These are phyloP conservation scores for Fusarium haematococcum DNA, from an alignment of 2,329 filamentous ascomycete genomes.

Conservation along the genomic window DNA sequence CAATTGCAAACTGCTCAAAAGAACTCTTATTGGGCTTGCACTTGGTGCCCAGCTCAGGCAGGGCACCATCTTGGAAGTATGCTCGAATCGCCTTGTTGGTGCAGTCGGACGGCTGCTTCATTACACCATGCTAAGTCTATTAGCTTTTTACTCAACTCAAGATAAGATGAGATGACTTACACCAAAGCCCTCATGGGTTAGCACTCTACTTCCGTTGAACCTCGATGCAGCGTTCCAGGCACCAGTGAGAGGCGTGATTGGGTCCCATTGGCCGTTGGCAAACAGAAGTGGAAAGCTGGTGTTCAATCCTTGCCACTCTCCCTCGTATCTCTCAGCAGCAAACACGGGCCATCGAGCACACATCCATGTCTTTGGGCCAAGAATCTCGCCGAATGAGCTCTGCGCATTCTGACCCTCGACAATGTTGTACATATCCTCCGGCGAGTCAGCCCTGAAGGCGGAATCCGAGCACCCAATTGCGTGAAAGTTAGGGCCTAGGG, in stretches of 20 bases:
- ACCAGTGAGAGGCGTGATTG: constrained; percentile 1
- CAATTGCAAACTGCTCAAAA: not conserved
- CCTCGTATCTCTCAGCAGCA: not conserved
- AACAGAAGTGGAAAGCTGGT: not conserved
- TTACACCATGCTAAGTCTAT: constrained; percentile 11
- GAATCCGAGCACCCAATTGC: constrained; percentile 21
- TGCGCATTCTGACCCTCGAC: not conserved
- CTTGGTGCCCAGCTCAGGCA: constrained; percentile 10
- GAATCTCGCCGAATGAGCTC: not conserved
- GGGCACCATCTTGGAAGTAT: constrained; percentile 8
- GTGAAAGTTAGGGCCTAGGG: not conserved
- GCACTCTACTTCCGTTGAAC: constrained; percentile 1
- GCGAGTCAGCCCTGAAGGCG: not conserved
- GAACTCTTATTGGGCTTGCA: constrained; percentile 6
- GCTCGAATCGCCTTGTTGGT: constrained; percentile 7
- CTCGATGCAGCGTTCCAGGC: not conserved
- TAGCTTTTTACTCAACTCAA: not conserved
- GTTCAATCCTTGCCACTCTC: not conserved
- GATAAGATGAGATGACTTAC: not conserved
- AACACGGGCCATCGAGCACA: constrained; percentile 3
- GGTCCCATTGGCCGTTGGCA: constrained; percentile 3
- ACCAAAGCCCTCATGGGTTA: not conserved
- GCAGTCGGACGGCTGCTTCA: constrained; percentile 21
- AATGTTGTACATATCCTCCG: constrained; percentile 21
- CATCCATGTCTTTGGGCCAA: not conserved